Base-by-base conservation (phyloP, 495 filamentous ascomycete species). In the Antarctomyces pellizariae region DNA sequence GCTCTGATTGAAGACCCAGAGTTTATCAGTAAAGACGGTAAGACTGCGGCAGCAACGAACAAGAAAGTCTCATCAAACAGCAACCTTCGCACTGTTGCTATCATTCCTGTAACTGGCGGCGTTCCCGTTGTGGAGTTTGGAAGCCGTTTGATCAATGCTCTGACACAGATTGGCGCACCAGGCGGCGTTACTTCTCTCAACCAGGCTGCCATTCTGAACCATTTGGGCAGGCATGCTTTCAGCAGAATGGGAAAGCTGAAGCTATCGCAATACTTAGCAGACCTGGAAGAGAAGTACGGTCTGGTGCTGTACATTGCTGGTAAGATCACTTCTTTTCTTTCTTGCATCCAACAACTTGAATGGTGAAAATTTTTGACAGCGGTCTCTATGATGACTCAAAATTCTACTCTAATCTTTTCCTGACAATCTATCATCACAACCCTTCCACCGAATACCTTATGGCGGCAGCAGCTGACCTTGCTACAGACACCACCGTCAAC, bases 241-340 rank as follows among this genome's bases (percentile, higher is more conserved):
- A 93, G 74, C 46, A 73, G 72, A 32, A 93, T 97, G 76, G 86
- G 86, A 2, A 95, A 92, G 43, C 57, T 97, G 17, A 95, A 92
- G 48, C 54, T 97, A 9, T 76, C 86, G 7, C 86, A 95, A 33
- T 93, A 97, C 42, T 62, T 97, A 17, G 89, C 89, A 6, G 86
- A 97, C 41, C 56, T 97, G 7, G 86, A 97, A 48, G 86, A 97
- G 49, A 90, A 90, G 41, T 97, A 89, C 39, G 78, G 89, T 1
- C 66, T 95, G 40, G 80, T 97, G 3, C 50, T 97, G 8, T 97
- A 97, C 43, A 77, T 97, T 29, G 86, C 84, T n/a, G 86, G 60
- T 64, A 47, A 48, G 60, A 50, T 22, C 9, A 9, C 14, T 17
- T 15, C 5, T 27, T 18, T 6, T 22, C 20, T 30, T 22, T 26